Conservation (phyloP, 805 yeast species). For the Wickerhamomyces queroliae region DNA sequence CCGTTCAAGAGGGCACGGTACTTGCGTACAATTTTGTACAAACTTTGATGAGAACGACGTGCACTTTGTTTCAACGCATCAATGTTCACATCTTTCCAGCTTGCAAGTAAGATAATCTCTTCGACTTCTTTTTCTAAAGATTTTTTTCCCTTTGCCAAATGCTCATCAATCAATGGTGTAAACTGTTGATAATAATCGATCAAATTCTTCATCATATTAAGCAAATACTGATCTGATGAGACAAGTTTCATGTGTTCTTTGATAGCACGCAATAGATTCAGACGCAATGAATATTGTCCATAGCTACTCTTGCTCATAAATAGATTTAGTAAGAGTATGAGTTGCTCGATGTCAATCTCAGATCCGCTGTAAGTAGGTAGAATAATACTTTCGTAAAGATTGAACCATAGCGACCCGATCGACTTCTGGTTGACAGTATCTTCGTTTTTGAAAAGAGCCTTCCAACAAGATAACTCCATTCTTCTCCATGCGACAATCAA, state of each 20-base stretch:
- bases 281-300: constrained; percentile 66
- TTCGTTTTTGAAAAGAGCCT: constrained; percentile 63
- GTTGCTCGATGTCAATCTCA: constrained; percentile 26
- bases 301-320: constrained; percentile 70
- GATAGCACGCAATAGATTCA: constrained; percentile 62
- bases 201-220: constrained; percentile 48
- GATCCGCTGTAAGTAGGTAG: constrained; percentile 36
- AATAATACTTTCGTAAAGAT: constrained; percentile 76
- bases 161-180: constrained; percentile 37
- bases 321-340: constrained; percentile 59
- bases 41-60: constrained; percentile 74
- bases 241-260: constrained; percentile 40
- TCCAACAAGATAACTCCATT: constrained; percentile 84
- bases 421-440: constrained; percentile 39
- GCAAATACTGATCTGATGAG: constrained; percentile 21
- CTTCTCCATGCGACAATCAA: constrained; percentile 89
- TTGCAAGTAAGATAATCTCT: constrained; percentile 83
- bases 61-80: constrained; percentile 95
- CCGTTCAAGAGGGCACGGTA: constrained; percentile 59
- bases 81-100: constrained; percentile 95
- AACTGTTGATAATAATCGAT: constrained; percentile 67
- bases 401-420: constrained; percentile 87
- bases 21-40: constrained; percentile 79
- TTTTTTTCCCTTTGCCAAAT: constrained; percentile 40
- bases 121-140: constrained; percentile 69